phyloP scores from a whole-genome alignment of 192 early-diverging fungal species.

The Diversispora eburnea region DNA sequence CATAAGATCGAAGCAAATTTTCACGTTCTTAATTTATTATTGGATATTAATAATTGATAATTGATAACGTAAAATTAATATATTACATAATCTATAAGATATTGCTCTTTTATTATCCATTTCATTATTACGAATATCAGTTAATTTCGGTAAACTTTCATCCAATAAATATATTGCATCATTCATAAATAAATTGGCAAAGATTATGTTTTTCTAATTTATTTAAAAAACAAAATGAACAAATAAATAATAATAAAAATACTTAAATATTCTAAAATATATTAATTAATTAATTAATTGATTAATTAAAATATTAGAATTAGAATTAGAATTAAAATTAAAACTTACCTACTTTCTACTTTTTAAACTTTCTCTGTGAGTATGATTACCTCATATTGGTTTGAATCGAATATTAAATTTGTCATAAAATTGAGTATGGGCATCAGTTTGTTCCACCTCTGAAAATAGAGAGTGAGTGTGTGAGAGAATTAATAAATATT shows the following conservation, averaged over 20 bases:
- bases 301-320: not conserved
- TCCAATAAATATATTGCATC: constrained; percentile 94
- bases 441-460: constrained; percentile 94
- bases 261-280: not conserved
- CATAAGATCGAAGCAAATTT: constrained; percentile 52
- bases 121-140: constrained; percentile 73
- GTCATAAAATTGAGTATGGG: constrained; percentile 93
- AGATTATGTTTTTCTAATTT: constrained; percentile 59
- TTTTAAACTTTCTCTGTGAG: constrained; percentile 66
- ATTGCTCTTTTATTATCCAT: constrained; percentile 57
- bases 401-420: constrained; percentile 98
- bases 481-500: too few species aligned
- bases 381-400: constrained; percentile 67
- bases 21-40: constrained; percentile 50
- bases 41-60: not conserved
- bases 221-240: not conserved
- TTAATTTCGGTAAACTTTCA: constrained; percentile 84
- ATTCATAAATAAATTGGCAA: constrained; percentile 93
- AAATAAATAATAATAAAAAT: not conserved
- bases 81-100: too few species aligned
- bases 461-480: too few species aligned
- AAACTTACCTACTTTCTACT: constrained; percentile 55
- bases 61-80: too few species aligned
- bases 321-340: too few species aligned
- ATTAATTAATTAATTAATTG: constrained; percentile 1